phyloP scores from a whole-genome alignment of 2,329 filamentous ascomycete genomes.

The Boeremia lycopersici region DNA sequence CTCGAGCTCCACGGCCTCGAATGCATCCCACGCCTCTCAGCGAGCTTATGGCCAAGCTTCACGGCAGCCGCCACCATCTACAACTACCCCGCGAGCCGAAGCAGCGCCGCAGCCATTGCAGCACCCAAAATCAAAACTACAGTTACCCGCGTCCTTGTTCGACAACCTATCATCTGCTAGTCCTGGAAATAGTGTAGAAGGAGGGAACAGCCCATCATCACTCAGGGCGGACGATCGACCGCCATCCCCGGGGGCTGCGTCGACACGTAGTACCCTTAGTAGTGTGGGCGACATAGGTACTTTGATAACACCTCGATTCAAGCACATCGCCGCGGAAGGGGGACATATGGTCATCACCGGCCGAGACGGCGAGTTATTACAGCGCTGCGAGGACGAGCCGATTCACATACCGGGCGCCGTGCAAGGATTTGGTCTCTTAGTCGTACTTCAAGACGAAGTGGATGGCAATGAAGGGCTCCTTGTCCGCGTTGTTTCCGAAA shows the following conservation, averaged over 20 bases:
- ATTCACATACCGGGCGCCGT: constrained; percentile 85
- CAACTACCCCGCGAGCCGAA: constrained; percentile 11
- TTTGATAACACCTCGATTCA: constrained; percentile 75
- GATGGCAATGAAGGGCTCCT: constrained; percentile 65
- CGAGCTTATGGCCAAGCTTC: constrained; percentile 15
- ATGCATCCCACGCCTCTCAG: constrained; percentile 34
- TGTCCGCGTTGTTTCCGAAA: constrained; percentile 80
- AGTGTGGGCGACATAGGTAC: constrained; percentile 51
- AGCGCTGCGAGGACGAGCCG: constrained; percentile 87
- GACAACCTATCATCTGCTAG: constrained; percentile 37
- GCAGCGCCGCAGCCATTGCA: constrained; percentile 7
- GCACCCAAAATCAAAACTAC: constrained; percentile 18
- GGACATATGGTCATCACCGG: constrained; percentile 86
- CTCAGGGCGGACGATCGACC: constrained; percentile 25
- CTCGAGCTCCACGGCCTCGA: constrained; percentile 41
- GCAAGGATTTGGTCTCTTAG: constrained; percentile 77
- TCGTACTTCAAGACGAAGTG: constrained; percentile 73
- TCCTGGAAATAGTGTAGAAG: constrained; percentile 31
- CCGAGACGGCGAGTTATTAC: constrained; percentile 70
- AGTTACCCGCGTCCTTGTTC: constrained; percentile 44
- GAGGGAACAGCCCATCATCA: constrained; percentile 31
- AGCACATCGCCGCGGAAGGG: constrained; percentile 74
- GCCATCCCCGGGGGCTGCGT: constrained; percentile 35
- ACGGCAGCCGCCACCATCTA: not conserved
- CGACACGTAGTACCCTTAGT: constrained; percentile 43